Evolutionary conservation across 768 basidiomycete species (phyloP).

Genomic region (Suillus luteus): DNA sequence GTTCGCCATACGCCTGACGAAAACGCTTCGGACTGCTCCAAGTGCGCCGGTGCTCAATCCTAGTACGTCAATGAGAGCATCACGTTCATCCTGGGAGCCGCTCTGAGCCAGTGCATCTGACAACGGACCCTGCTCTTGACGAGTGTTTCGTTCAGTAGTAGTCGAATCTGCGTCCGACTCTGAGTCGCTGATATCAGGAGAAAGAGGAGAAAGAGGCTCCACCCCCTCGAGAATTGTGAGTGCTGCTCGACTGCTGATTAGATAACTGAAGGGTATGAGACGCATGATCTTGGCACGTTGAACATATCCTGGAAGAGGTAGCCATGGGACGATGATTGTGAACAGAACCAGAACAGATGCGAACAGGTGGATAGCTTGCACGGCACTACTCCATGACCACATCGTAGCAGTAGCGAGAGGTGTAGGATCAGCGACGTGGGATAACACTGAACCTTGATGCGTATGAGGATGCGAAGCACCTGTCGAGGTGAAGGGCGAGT

Average conservation of each 20-base stretch:
- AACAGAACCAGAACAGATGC: conserved; percentile 65
- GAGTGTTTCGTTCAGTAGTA: conserved; percentile 30
- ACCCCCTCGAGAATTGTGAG: conserved; percentile 9
- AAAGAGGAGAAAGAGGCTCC: conserved; percentile 31
- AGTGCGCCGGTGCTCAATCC: conserved; percentile 39
- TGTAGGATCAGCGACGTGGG: conserved; percentile 34
- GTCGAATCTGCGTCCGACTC: conserved; percentile 33
- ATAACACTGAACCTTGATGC: conserved; percentile 62
- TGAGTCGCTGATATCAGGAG: conserved; percentile 27
- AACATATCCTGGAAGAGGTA: conserved; percentile 32
- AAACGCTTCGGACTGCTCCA: conserved; percentile 35
- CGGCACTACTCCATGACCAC: conserved; percentile 52
- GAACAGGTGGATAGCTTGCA: conserved; percentile 67
- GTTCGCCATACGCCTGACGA: conserved; percentile 12
- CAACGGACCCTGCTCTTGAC: conserved; percentile 21
- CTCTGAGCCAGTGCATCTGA: conserved; percentile 35
- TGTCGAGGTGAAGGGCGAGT: conserved; percentile 61
- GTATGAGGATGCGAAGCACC: conserved; percentile 41
- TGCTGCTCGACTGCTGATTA: conserved; percentile 11
- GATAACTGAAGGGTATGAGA: conserved; percentile 29
- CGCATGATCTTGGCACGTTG: conserved; percentile 27
- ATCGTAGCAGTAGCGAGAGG: conserved; percentile 11
- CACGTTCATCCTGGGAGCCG: conserved; percentile 42
- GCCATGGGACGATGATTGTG: conserved; percentile 53
- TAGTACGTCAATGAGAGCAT: conserved; percentile 40